A percentile compares a stretch with the other conserved stretches of the same genome.
phyloP scores from a whole-genome alignment of 768 basidiomycete species.

The Boletus fagicola region DNA sequence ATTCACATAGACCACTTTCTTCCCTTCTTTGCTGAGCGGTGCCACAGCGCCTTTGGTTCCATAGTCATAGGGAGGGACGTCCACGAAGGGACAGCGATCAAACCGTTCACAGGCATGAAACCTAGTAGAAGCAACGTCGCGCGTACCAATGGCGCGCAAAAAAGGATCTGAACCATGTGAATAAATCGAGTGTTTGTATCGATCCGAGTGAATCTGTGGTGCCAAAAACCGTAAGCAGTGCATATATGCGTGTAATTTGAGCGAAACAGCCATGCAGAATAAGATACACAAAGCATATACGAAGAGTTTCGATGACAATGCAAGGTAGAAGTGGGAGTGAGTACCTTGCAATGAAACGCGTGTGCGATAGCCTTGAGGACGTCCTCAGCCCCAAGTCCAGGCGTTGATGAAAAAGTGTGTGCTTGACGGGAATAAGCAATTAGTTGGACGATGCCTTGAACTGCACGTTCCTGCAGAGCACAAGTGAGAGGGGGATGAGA shows the following conservation, averaged over 20 bases:
- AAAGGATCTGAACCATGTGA: slow-evolving; percentile 56
- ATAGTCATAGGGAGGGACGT: slow-evolving; percentile 34
- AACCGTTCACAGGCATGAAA: slow-evolving; percentile 95
- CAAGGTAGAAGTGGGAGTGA: not conserved
- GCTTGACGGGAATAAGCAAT: slow-evolving; percentile 63
- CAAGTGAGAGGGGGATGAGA: not conserved
- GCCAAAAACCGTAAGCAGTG: slow-evolving; percentile 5
- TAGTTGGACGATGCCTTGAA: slow-evolving; percentile 62
- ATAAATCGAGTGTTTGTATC: slow-evolving; percentile 79
- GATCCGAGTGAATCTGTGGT: slow-evolving; percentile 80
- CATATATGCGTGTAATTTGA: slow-evolving; percentile 4
- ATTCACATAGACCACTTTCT: slow-evolving; percentile 78
- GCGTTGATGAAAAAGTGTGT: slow-evolving; percentile 85
- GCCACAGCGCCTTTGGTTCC: slow-evolving; percentile 5
- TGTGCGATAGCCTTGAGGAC: slow-evolving; percentile 72
- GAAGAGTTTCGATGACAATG: not conserved
- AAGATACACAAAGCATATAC: not conserved
- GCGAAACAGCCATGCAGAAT: not conserved
- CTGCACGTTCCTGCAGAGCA: slow-evolving; percentile 55
- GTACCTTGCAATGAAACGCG: slow-evolving; percentile 62
- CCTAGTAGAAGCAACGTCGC: slow-evolving; percentile 59
- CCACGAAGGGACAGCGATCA: slow-evolving; percentile 64
- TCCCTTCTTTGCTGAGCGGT: slow-evolving; percentile 43
- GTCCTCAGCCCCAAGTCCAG: slow-evolving; percentile 97
- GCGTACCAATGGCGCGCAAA: slow-evolving; percentile 57